Evolutionary conservation across 352 stramenopile genomes (phyloP).

Genomic region (Phytophthora ohioensis): DNA sequence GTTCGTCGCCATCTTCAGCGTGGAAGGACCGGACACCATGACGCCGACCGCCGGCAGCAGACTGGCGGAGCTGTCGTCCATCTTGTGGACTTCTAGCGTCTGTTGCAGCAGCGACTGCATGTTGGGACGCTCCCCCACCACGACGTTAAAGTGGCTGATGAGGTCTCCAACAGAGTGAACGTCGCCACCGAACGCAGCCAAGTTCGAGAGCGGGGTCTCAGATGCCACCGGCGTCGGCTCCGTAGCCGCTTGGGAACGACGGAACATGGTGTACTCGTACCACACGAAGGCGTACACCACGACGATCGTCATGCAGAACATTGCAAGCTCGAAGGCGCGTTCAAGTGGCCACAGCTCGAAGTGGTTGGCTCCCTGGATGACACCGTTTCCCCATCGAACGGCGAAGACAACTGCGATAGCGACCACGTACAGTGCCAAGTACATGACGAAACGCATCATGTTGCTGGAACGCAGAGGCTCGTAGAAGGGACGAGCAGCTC

Average conservation of each 20-base stretch:
- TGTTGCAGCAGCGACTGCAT: constrained; percentile 46
- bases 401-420: constrained; percentile 46
- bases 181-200: constrained; percentile 37
- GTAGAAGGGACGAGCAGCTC: constrained; percentile 50
- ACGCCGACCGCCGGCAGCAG: constrained; percentile 45
- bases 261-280: constrained; percentile 52
- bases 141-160: constrained; percentile 42
- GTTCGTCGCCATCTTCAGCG: constrained; percentile 51
- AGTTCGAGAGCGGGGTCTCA: constrained; percentile 14
- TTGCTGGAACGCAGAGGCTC: constrained; percentile 63
- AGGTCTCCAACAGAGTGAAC: constrained; percentile 57
- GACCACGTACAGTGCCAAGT: constrained; percentile 48
- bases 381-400: constrained; percentile 57
- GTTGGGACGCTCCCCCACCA: constrained; percentile 41
- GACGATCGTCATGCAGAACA: constrained; percentile 55
- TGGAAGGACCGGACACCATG: constrained; percentile 47
- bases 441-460: constrained; percentile 44
- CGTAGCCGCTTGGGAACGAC: constrained; percentile 9
- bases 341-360: constrained; percentile 63
- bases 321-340: constrained; percentile 54
- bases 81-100: constrained; percentile 36
- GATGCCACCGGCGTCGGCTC: constrained; percentile 19
- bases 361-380: constrained; percentile 58
- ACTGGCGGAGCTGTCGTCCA: constrained; percentile 17
- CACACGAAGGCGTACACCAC: constrained; percentile 61